Percentiles rank a stretch among this genome's conserved stretches.
These are phyloP conservation scores for Caryopteris hybrid DNA, from an alignment of 305 asterid genomes.

Conservation along the genomic window DNA sequence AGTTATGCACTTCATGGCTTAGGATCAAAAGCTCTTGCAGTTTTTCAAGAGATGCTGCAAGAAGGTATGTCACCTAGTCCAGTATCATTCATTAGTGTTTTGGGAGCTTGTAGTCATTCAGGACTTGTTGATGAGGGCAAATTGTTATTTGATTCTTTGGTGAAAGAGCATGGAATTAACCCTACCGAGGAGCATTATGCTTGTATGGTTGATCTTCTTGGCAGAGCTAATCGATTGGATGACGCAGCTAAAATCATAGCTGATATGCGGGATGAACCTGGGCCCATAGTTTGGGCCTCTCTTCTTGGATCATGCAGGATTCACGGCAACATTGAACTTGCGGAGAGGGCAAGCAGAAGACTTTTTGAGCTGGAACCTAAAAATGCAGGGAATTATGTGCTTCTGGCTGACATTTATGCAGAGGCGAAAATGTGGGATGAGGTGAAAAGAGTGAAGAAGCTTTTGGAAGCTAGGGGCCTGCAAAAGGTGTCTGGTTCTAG, in stretches of 20 bases:
- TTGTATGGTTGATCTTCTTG: conserved; percentile 88
- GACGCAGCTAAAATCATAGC: conserved; percentile 72
- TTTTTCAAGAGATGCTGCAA: conserved; percentile 59
- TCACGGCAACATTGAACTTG: conserved; percentile 74
- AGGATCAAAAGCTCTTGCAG: conserved; percentile 57
- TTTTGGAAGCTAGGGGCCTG: conserved; percentile 60
- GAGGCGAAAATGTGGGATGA: conserved; percentile 86
- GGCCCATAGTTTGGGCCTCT: conserved; percentile 84
- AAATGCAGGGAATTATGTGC: conserved; percentile 92
- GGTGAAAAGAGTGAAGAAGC: conserved; percentile 69
- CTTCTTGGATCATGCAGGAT: conserved; percentile 91
- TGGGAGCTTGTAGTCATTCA: conserved; percentile 95
- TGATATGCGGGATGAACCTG: conserved; percentile 76
- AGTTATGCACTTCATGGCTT: conserved; percentile 73
- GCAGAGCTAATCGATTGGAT: conserved; percentile 78
- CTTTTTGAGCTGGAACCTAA: conserved; percentile 85
- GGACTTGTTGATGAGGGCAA: conserved; percentile 82
- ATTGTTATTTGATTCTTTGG: conserved; percentile 60
- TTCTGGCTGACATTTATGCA: conserved; percentile 83
- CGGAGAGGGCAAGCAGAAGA: conserved; percentile 65
- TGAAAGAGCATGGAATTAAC: conserved; percentile 35
- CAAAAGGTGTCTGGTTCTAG: conserved; percentile 84
- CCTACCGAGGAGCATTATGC: conserved; percentile 90
- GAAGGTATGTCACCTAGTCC: conserved; percentile 63
- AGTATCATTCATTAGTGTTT: conserved; percentile 65